Evolutionary conservation across 2,329 filamentous ascomycete genomes (phyloP), one percentile per base, ranked within the genome.

Genomic region (Aspergillus ochraceoroseus): DNA sequence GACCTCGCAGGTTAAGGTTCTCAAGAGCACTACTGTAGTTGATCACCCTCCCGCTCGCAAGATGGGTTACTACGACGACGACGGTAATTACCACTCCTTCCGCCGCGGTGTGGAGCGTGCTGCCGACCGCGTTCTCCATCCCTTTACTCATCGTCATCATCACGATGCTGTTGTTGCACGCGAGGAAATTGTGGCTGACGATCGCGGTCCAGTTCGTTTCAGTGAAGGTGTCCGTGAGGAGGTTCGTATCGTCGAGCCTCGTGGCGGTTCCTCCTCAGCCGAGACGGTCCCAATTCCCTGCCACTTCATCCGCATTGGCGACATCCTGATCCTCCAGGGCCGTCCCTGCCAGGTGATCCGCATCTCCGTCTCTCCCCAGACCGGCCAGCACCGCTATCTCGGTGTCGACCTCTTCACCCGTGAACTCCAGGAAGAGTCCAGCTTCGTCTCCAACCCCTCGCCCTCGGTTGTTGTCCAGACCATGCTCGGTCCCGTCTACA

Each of bases 371-470:
- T 96, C 90, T 43, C 79, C 87, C 56, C 90, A 94, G 76, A 98
- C 92, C 49, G 92, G 92, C 70, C 92, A 98, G 81, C 90, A 98
- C 83, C 87, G 92, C 68, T 98, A 96, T 81, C 86, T 98, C 52
- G 92, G 92, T 80, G 92, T 98, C 57, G 92, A 98, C 72, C 85
- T 98, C 64, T 98, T 98, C 87, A 95, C 89, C 79, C 94, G 95
- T 80, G 87, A 96, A 77, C 81, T 98, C 55, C 88, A 96, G 66
- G 92, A 98, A 76, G 92, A 98, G 83, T 95, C 87, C 43, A 90
- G 85, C 61, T 95, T 95, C 75, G 82, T 96, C 74, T 89, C 87
- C 73, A 94, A 94, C 84, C 92, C 92, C 53, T 87, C 85, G 55
- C 90, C 90, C 58, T 95, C 87, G 58, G 92, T 98, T 47, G 82